A percentile compares a stretch with the other conserved stretches of the same genome.
Conservation (phyloP, 192 early-diverging fungal species). For the Endogone sp. region DNA sequence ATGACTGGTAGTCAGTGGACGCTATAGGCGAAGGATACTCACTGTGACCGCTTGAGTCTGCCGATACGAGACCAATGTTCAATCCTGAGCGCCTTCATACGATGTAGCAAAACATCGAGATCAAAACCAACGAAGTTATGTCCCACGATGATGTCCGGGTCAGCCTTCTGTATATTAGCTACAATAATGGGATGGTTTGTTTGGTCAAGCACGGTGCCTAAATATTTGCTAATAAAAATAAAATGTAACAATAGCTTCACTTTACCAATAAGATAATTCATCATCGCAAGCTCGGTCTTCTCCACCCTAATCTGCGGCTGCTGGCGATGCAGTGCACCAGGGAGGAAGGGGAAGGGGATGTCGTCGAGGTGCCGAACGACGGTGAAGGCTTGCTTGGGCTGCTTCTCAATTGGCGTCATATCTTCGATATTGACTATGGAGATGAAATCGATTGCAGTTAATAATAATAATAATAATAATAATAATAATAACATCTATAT, state of each 20-base stretch:
- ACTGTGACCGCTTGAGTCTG: conserved; percentile 71
- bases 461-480: neutral
- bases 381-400: conserved; percentile 50
- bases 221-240: conserved; percentile 4
- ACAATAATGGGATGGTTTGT: neutral
- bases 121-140: conserved; percentile 98
- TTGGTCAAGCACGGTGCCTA: no score
- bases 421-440: conserved; percentile 52
- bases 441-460: neutral
- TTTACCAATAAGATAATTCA: conserved; percentile 75
- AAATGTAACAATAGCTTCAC: neutral
- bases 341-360: conserved; percentile 78
- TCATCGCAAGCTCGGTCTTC: conserved; percentile 68
- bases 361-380: conserved; percentile 71
- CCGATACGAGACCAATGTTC: conserved; percentile 88
- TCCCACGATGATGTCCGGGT: conserved; percentile 93
- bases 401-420: conserved; percentile 37
- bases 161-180: conserved; percentile 68
- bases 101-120: conserved; percentile 88
- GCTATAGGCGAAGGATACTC: conserved; percentile 10
- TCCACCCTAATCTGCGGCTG: conserved; percentile 53
- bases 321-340: conserved; percentile 43
- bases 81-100: conserved; percentile 80
- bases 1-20: neutral
- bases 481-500: no score